Base-by-base conservation (phyloP, 1,284 basidiomycete species). In the Sanguinoderma infundibulare region DNA sequence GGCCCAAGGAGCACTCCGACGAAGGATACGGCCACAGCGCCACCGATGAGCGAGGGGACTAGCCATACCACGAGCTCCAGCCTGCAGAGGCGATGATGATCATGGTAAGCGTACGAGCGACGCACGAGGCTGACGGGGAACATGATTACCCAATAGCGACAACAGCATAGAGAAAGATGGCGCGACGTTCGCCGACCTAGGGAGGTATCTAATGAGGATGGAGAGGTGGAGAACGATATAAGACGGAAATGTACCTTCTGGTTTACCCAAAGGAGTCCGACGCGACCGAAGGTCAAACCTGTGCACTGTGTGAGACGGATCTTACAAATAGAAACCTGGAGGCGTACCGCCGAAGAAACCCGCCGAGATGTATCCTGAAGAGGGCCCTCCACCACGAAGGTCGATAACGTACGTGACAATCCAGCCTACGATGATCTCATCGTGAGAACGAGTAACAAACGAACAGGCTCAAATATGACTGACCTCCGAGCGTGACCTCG, bases 11-110 rank as follows among this genome's bases (percentile, higher is more conserved):
- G 67, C 24, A 87, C 60, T 24, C 85, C 87, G 54, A 87, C 78
- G 36, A 87, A 70, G 1, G 83, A 79, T 30, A 88, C 80, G 2
- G 83, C 78, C 10, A 87, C 73, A 1, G 83, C 86, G 34, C 78
- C 79, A 30, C 79, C 81, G 34, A 86, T 77, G 49, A 88, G 73
- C 3, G 80, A 84, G 0, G 85, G 85, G 0, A 86, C 83, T n/a
- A 87, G 75, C 87, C 87, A 88, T 17, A 88, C 74, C 35, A 85
- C 72, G 44, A 89, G 68, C 64, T 88, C 84, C 26, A 87, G 72
- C 22, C 82, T 83, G 58, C 35, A 32, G 39, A 30, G n/a, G n/a
- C n/a, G n/a, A n/a, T 2, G 39, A 28, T 14, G 44, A n/a, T 20
- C n/a, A 10, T 1, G 14, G 7, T 47, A 2, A 55, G 5, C 20